Base-by-base conservation (phyloP, 768 basidiomycete species). In the Leccinum obscurum region DNA sequence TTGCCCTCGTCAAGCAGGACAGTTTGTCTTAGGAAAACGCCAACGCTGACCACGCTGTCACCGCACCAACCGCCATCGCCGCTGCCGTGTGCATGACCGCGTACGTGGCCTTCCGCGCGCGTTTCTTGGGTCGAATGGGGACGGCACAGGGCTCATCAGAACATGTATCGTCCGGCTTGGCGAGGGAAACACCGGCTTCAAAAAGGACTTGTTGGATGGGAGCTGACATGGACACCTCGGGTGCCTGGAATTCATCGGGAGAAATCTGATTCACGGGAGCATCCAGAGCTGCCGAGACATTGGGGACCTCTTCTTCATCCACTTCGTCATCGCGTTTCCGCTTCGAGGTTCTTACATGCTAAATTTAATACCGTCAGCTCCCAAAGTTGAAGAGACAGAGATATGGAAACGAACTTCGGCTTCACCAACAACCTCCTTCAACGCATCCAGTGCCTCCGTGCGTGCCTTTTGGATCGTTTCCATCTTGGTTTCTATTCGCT, bases 21-120 rank as follows among this genome's bases (percentile, higher is more conserved):
- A 44, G 41, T 41, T 48, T 26, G 24, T 48, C 55, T 49, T 66
- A 88, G 62, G 76, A 78, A 71, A 86, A 91, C 1, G 89, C 89
- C 59, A 92, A 72, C 26, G 87, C 87, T 17, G 85, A 83, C 89
- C 89, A 91, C 3, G 89, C 81, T 3, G 84, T 85, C 13, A 86
- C 84, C 14, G 88, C 89, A 26, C 89, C 89, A 44, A 91, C 72
- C 1, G 83, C 81, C 34, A 86, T 81, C 17, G 83, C 85, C 4
- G 85, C 82, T 7, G 85, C 83, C 6, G 88, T 89, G 51, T 84
- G 84, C 41, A 77, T 80, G 37, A 85, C 74, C 5, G 78, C 75
- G 34, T 73, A 68, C 52, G 69, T 50, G 22, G 65, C 69, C 50
- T 74, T 78, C 62, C 80, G 75, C 2, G 77, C 75, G 13, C 87